Percentiles rank a stretch among this genome's conserved stretches.
Conservation (phyloP, 306 rosid species). For the Echinosophora koreensis region DNA sequence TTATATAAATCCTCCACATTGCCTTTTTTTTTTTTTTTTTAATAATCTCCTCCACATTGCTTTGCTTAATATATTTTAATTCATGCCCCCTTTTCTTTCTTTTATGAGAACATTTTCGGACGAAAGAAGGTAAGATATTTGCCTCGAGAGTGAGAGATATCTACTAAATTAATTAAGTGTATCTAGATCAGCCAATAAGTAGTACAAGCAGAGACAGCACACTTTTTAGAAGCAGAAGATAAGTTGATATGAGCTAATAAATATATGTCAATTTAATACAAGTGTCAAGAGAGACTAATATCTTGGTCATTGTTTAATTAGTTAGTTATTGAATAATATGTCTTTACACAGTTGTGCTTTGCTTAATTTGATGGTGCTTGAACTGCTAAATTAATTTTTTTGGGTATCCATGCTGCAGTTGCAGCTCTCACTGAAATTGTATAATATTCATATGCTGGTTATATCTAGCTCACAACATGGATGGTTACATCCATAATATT, state of each 20-base stretch:
- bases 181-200: slow-evolving; percentile 41
- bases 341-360: background rate
- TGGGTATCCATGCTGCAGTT: background rate
- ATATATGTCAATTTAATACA: background rate
- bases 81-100: slow-evolving; percentile 48
- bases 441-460: background rate
- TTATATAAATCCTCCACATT: slow-evolving; percentile 35
- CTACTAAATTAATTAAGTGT: slow-evolving; percentile 14
- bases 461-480: too few species aligned
- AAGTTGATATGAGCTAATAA: slow-evolving; percentile 11
- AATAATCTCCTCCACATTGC: too few species aligned
- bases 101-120: slow-evolving; percentile 39
- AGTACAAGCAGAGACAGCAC: slow-evolving; percentile 27
- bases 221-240: slow-evolving; percentile 41
- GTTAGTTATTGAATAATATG: slow-evolving; percentile 8
- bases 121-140: slow-evolving; percentile 32
- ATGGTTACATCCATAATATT: too few species aligned
- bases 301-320: background rate
- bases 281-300: background rate
- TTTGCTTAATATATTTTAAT: slow-evolving; percentile 35
- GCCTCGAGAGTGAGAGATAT: slow-evolving; percentile 21
- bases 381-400: background rate
- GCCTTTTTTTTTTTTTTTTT: slow-evolving; percentile 27
- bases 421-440: background rate
- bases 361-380: slow-evolving; percentile 7